Evolutionary conservation across 148 eudicot genomes (phyloP).

Genomic region (Camellia sinensis): DNA sequence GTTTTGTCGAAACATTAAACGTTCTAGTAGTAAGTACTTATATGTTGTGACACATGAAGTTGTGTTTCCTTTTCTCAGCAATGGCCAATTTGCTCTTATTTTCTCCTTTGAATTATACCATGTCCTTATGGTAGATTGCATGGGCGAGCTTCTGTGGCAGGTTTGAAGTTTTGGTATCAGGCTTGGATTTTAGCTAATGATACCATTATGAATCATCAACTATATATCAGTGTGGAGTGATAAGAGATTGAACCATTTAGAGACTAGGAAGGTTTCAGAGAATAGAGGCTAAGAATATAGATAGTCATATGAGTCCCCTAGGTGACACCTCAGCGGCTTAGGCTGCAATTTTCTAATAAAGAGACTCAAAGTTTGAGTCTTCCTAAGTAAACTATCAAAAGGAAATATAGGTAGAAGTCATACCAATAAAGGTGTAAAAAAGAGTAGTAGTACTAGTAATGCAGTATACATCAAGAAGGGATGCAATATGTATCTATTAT

Average conservation of each 20-base stretch:
- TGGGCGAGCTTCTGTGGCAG: background rate
- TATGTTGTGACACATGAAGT: background rate
- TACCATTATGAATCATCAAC: background rate
- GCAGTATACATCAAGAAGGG: too few species aligned
- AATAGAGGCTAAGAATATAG: background rate
- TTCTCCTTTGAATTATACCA: background rate
- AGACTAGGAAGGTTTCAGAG: background rate
- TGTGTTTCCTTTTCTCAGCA: background rate
- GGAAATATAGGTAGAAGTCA: too few species aligned
- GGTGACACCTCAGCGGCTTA: too few species aligned
- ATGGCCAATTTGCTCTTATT: background rate
- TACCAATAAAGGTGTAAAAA: too few species aligned
- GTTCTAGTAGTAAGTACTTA: conserved; percentile 55
- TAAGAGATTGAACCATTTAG: background rate
- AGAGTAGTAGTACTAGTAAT: too few species aligned
- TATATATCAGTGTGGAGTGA: background rate
- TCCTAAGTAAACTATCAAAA: too few species aligned
- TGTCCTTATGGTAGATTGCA: background rate
- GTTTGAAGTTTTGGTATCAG: background rate
- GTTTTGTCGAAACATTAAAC: conserved; percentile 79
- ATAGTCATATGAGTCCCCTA: too few species aligned
- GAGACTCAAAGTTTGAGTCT: too few species aligned
- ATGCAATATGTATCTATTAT: too few species aligned
- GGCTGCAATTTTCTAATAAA: too few species aligned
- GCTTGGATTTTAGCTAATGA: background rate